A percentile compares a stretch with the other conserved stretches of the same genome.
Evolutionary conservation across 306 rosid species (phyloP).

Genomic region (Bauhinia variegata): DNA sequence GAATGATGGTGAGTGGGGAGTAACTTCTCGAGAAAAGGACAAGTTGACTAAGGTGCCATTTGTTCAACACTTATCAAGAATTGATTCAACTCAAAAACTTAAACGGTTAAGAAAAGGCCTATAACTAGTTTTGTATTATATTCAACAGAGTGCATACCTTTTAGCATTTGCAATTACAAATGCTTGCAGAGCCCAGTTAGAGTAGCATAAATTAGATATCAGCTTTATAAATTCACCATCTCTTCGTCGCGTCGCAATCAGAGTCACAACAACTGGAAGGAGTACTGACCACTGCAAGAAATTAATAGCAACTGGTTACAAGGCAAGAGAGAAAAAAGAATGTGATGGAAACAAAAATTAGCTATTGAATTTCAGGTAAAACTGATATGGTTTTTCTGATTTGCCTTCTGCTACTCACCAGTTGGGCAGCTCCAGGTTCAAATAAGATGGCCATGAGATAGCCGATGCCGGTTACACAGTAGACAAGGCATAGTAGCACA

Average conservation of each 20-base stretch:
- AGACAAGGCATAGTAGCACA: constrained; percentile 71
- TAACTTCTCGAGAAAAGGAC: no score
- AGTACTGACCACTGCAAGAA: constrained; percentile 75
- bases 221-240: constrained; percentile 49
- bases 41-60: not conserved
- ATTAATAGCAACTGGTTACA: constrained; percentile 24
- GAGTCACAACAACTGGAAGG: constrained; percentile 78
- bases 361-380: not conserved
- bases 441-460: constrained; percentile 67
- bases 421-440: constrained; percentile 83
- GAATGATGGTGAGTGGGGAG: no score
- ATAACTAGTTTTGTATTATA: not conserved
- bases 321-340: constrained; percentile 4
- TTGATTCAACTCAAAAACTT: no score
- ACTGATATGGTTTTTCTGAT: not conserved
- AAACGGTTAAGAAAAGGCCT: no score
- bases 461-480: constrained; percentile 85
- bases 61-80: not conserved
- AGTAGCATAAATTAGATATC: constrained; percentile 60
- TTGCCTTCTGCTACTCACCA: constrained; percentile 52
- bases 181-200: constrained; percentile 84
- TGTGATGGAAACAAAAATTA: constrained; percentile 1
- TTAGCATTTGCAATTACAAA: constrained; percentile 75
- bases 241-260: constrained; percentile 59
- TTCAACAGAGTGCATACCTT: constrained; percentile 42